Evolutionary conservation across 148 eudicot species (phyloP).

Genomic region (Heliamphora exappendiculata): DNA sequence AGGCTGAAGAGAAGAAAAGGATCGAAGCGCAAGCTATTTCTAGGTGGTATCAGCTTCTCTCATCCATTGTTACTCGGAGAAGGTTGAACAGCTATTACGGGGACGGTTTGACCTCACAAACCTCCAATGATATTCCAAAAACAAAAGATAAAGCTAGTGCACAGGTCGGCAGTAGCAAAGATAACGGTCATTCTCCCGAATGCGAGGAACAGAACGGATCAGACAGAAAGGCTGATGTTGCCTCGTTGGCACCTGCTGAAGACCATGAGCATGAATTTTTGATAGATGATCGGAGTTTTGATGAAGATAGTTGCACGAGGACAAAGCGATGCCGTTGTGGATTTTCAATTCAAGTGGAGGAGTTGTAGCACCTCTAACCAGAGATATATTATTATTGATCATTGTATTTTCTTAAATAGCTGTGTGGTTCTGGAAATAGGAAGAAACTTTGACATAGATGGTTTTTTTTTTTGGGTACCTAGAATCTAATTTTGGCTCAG

Average conservation of each 20-base stretch:
- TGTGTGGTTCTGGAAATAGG: background rate
- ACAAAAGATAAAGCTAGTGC: conserved; percentile 16
- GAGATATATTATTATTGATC: background rate
- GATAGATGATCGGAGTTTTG: conserved; percentile 36
- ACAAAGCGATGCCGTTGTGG: conserved; percentile 76
- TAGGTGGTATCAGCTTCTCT: conserved; percentile 96
- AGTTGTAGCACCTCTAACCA: conserved; percentile 34
- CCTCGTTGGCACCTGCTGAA: conserved; percentile 15
- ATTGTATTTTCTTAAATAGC: background rate
- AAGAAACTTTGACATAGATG: background rate
- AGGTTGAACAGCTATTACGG: conserved; percentile 61
- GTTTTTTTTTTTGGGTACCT: background rate
- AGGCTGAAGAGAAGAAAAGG: conserved; percentile 61
- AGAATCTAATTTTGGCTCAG: background rate
- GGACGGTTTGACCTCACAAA: conserved; percentile 24
- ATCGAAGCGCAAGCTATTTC: conserved; percentile 63
- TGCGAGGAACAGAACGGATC: conserved; percentile 15
- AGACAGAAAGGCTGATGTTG: conserved; percentile 14
- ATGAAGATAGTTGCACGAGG: conserved; percentile 37
- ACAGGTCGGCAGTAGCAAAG: conserved; percentile 9
- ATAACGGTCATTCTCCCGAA: conserved; percentile 10
- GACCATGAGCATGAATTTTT: conserved; percentile 69
- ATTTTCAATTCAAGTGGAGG: conserved; percentile 71
- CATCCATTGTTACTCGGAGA: conserved; percentile 71
- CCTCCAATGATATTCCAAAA: conserved; percentile 16